Percentiles rank a stretch among this genome's conserved stretches.
Evolutionary conservation across 1,284 basidiomycete species (phyloP).

Genomic region (Coniferiporia sulphurascens): DNA sequence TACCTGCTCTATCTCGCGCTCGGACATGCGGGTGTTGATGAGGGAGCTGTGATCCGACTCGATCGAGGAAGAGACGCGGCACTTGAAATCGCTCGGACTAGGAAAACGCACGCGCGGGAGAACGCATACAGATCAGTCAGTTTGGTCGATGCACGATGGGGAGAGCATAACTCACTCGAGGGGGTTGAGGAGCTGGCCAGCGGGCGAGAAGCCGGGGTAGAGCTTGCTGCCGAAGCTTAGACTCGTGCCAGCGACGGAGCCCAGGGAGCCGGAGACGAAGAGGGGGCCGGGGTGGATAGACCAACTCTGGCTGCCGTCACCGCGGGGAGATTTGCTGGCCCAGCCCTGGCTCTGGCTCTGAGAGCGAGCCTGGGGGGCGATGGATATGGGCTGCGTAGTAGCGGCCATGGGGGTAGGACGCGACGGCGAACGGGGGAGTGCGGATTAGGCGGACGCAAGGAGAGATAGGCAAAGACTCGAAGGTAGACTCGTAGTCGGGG

Average conservation of each 20-base stretch:
- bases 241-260: not conserved
- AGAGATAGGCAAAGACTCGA: not conserved
- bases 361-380: not conserved
- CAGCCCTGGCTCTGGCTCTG: not conserved
- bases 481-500: not conserved
- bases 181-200: not conserved
- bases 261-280: conserved; percentile 14
- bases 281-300: conserved; percentile 18
- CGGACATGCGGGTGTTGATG: conserved; percentile 53
- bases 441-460: not conserved
- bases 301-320: conserved; percentile 7
- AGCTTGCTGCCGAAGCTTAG: conserved; percentile 1
- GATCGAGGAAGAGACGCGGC: conserved; percentile 50
- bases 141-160: not conserved
- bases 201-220: conserved; percentile 9
- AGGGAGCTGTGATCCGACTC: conserved; percentile 60
- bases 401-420: conserved; percentile 1
- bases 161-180: conserved; percentile 12
- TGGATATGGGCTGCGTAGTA: conserved; percentile 13
- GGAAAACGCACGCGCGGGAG: not conserved
- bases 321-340: not conserved
- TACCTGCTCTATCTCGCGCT: conserved; percentile 48
- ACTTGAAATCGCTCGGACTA: conserved; percentile 51
- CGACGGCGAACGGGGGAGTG: conserved; percentile 23
- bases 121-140: not conserved